phyloP scores from a whole-genome alignment of 306 rosid species.

The Cicer judaicum region DNA sequence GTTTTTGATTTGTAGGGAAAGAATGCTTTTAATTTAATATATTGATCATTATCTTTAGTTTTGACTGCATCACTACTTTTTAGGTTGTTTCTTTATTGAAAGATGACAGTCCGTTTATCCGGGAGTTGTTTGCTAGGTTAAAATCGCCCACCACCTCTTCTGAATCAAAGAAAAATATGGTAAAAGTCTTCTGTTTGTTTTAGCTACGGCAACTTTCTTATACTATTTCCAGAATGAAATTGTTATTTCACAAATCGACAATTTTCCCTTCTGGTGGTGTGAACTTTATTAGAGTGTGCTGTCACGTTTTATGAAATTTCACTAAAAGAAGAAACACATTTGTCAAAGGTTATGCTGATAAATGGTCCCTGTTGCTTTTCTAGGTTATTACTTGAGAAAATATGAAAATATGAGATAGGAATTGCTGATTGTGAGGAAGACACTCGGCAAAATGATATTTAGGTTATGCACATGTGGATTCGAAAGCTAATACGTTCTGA shows the following conservation, averaged over 20 bases:
- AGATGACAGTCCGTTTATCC: conserved; percentile 86
- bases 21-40: conserved; percentile 20
- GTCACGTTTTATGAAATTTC: conserved; percentile 45
- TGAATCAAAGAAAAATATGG: conserved; percentile 87
- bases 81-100: conserved; percentile 90
- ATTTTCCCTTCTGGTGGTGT: conserved; percentile 38
- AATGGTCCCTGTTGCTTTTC: conserved; percentile 41
- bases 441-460: not conserved
- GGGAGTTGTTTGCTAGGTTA: conserved; percentile 81
- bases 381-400: conserved; percentile 37
- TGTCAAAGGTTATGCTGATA: conserved; percentile 46
- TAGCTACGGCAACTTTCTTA: conserved; percentile 16
- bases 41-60: conserved; percentile 25
- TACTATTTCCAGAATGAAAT: conserved; percentile 5
- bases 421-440: not conserved
- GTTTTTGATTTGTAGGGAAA: conserved; percentile 41
- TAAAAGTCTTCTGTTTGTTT: conserved; percentile 40
- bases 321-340: conserved; percentile 44
- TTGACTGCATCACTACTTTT: conserved; percentile 43
- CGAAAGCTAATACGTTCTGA: not conserved
- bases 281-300: conserved; percentile 41
- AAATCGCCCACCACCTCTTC: conserved; percentile 65
- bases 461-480: not conserved
- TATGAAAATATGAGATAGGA: not conserved
- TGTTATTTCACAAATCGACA: conserved; percentile 30